Percentiles rank a stretch among this genome's conserved stretches.
phyloP scores from a whole-genome alignment of 768 basidiomycete species.

The Phlebiopsis flavidoalba region DNA sequence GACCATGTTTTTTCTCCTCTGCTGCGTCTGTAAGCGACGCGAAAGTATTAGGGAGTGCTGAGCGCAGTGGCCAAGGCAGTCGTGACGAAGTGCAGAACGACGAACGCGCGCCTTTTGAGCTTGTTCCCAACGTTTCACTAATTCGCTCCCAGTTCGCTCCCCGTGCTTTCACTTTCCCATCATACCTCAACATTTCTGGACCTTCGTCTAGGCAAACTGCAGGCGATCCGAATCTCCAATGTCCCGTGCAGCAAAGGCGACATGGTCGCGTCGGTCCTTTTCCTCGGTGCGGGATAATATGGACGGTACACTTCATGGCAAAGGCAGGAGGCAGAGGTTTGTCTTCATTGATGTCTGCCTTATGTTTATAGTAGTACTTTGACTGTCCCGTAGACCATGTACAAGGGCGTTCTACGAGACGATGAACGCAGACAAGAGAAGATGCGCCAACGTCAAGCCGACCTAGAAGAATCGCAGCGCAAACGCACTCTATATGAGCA shows the following conservation, averaged over 20 bases:
- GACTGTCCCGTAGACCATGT: constrained; percentile 65
- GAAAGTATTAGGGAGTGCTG: neutral
- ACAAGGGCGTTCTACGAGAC: constrained; percentile 82
- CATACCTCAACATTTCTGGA: neutral
- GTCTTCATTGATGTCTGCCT: constrained; percentile 9
- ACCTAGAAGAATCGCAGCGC: constrained; percentile 51
- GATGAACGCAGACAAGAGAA: constrained; percentile 78
- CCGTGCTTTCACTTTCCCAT: neutral
- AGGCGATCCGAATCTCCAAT: constrained; percentile 20
- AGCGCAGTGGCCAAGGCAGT: neutral
- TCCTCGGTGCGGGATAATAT: constrained; percentile 72
- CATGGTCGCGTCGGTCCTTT: constrained; percentile 54
- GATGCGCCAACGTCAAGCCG: constrained; percentile 59
- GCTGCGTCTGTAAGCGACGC: neutral
- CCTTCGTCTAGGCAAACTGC: neutral
- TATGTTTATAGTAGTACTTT: neutral
- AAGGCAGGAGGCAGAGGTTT: constrained; percentile 73
- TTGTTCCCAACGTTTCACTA: constrained; percentile 1
- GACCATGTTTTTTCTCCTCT: constrained; percentile 5
- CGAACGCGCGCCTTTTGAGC: neutral
- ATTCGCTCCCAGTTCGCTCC: neutral
- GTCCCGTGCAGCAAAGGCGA: constrained; percentile 71
- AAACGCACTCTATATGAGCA: constrained; percentile 66
- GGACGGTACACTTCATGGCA: constrained; percentile 90
- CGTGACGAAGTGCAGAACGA: neutral